A percentile compares a stretch with the other conserved stretches of the same genome.
Evolutionary conservation across 2,329 filamentous ascomycete genomes (phyloP).

Genomic region (Eurotiales sp.): DNA sequence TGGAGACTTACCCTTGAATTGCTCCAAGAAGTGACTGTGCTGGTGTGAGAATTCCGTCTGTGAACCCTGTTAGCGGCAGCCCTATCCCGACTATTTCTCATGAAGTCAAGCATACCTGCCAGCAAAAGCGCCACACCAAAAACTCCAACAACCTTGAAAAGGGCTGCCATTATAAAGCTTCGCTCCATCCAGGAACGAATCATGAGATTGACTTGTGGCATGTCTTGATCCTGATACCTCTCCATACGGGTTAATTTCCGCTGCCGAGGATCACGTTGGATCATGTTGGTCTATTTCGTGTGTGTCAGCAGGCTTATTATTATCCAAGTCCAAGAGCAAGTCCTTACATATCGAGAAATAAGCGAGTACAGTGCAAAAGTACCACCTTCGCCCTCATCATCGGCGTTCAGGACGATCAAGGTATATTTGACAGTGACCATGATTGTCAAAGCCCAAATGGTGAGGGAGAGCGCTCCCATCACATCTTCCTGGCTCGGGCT

Average conservation of each 20-base stretch:
- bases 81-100: neutral
- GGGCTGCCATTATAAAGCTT: constrained; percentile 41
- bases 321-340: neutral
- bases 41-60: constrained; percentile 54
- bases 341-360: constrained; percentile 49
- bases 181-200: constrained; percentile 48
- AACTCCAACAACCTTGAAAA: constrained; percentile 52
- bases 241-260: constrained; percentile 46
- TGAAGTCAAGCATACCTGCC: constrained; percentile 28
- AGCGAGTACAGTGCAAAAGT: constrained; percentile 55
- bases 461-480: constrained; percentile 52
- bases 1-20: constrained; percentile 43
- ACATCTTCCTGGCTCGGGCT: constrained; percentile 46
- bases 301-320: neutral
- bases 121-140: constrained; percentile 54
- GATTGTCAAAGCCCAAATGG: constrained; percentile 54
- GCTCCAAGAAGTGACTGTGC: constrained; percentile 57
- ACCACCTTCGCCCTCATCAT: constrained; percentile 57
- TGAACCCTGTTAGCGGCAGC: neutral
- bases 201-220: constrained; percentile 40
- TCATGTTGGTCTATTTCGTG: constrained; percentile 46
- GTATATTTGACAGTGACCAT: constrained; percentile 59
- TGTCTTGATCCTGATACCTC: constrained; percentile 42
- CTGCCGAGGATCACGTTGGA: constrained; percentile 50
- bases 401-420: constrained; percentile 50